Conservation (phyloP, 2,329 filamentous ascomycete genomes). For the Intubia oerlemansii region DNA sequence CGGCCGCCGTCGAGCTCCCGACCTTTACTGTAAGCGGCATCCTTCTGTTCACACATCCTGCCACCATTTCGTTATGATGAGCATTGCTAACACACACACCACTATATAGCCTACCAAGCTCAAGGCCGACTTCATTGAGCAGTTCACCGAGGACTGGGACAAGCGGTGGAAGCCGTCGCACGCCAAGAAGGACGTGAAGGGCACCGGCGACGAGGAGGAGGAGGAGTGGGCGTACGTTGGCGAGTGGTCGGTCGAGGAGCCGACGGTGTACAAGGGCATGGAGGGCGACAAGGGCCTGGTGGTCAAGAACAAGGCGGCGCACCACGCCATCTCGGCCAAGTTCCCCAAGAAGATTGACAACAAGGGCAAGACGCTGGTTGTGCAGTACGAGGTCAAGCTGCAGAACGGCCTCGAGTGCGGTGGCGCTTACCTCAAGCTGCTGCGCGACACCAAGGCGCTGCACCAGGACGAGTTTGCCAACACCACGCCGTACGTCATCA, state of each 20-base stretch:
- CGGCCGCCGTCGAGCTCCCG: slow-evolving; percentile 44
- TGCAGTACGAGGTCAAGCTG: slow-evolving; percentile 98
- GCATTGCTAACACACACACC: background rate
- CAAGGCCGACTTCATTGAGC: slow-evolving; percentile 91
- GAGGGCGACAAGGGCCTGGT: slow-evolving; percentile 92
- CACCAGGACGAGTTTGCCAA: slow-evolving; percentile 97
- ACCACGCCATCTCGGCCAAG: slow-evolving; percentile 98
- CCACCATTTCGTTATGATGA: too few relatives aligned
- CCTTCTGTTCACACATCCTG: too few relatives aligned
- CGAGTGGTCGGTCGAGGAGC: slow-evolving; percentile 94
- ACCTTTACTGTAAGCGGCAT: slow-evolving; percentile 85
- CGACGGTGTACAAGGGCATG: slow-evolving; percentile 72
- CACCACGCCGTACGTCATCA: slow-evolving; percentile 92
- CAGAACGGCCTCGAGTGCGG: slow-evolving; percentile 95
- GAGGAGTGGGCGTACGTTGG: slow-evolving; percentile 97
- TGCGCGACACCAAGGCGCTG: slow-evolving; percentile 91
- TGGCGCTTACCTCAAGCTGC: slow-evolving; percentile 97
- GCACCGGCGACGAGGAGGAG: slow-evolving; percentile 53
- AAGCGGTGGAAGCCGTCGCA: slow-evolving; percentile 82
- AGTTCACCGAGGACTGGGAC: slow-evolving; percentile 96
- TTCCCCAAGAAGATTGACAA: slow-evolving; percentile 93
- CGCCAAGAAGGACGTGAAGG: slow-evolving; percentile 75
- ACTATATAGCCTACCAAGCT: slow-evolving; percentile 64
- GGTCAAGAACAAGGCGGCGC: slow-evolving; percentile 91
- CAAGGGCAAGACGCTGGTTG: slow-evolving; percentile 90